Evolutionary conservation across 169 alveolate species (phyloP), one percentile per base, ranked within the genome.

Genomic region (Pseudocohnilembus persalinus): DNA sequence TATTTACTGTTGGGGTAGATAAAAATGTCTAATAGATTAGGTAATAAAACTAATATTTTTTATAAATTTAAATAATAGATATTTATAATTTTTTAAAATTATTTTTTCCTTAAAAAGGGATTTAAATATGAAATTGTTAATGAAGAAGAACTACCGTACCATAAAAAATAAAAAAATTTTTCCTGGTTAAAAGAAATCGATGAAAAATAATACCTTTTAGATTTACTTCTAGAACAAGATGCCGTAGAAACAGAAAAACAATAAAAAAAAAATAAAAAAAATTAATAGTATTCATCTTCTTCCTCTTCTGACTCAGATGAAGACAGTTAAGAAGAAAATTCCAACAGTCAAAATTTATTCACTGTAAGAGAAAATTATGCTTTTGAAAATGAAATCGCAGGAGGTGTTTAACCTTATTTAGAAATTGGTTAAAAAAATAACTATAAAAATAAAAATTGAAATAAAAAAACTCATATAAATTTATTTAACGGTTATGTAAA

Each of bases 1-100:
- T 99, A 94, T 92, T 76, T 98, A 95, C 88, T 98, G 99, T 29
- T 99, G 97, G 89, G 98, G 98, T 89, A 91, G 99, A 31, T 99
- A 99, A 88, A 97, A 98, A 89, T 99, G 97, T 91, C 95, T 99
- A 68, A 98, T 99, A 35, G 99, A 99, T 82, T 99, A 99, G 95
- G 99, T 49, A 94, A n/a, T 90, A 88, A 81, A 83, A 88, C 72
- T 93, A 88, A 81, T 83, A 83, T 34, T 49, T 20, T 49, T 11
- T 11, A 49, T 11, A 49, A 11, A 49, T 49, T 11, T 11, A 49
- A 11, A 49, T 49, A 49, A 11, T 49, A n/a, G n/a, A n/a, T n/a
- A n/a, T n/a, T n/a, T n/a, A n/a, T n/a, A n/a, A n/a, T n/a, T n/a
- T n/a, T n/a, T n/a, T n/a, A n/a, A n/a, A n/a, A 16, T 73, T 82